phyloP scores from a whole-genome alignment of 1,284 basidiomycete genomes.

The Phellopilus nigrolimitatus region DNA sequence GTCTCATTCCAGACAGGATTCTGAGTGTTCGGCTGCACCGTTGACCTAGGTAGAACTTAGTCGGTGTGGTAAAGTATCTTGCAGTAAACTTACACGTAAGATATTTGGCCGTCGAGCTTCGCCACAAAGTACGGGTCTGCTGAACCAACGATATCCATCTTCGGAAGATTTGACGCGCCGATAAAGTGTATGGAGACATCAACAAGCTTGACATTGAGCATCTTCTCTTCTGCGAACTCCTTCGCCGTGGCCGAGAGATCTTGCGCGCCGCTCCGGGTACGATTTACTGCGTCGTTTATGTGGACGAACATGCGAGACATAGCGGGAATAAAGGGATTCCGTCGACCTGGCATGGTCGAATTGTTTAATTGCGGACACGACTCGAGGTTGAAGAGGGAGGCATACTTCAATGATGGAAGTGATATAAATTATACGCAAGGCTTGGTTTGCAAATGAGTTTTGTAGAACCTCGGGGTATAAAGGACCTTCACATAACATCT shows the following conservation, averaged over 20 bases:
- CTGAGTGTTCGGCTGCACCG: slow-evolving; percentile 53
- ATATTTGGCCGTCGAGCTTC: slow-evolving; percentile 53
- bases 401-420: background rate
- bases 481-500: too few relatives aligned
- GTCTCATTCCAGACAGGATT: slow-evolving; percentile 70
- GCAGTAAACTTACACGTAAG: slow-evolving; percentile 47
- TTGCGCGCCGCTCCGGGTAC: slow-evolving; percentile 30
- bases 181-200: slow-evolving; percentile 49
- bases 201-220: slow-evolving; percentile 36
- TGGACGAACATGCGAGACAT: slow-evolving; percentile 35
- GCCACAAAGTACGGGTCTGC: slow-evolving; percentile 72
- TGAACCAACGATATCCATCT: slow-evolving; percentile 62
- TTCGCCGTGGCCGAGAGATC: slow-evolving; percentile 30
- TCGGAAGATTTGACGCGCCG: slow-evolving; percentile 60
- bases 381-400: background rate
- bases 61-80: background rate
- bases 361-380: background rate
- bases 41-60: slow-evolving; percentile 42
- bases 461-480: background rate
- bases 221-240: slow-evolving; percentile 31
- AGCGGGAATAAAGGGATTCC: slow-evolving; percentile 8
- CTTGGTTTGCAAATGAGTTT: background rate
- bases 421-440: background rate
- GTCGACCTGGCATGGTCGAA: slow-evolving; percentile 5
- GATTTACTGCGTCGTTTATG: slow-evolving; percentile 28